Evolutionary conservation across 2,329 filamentous ascomycete species (phyloP), one percentile per base, ranked within the genome.

Genomic region (Phoma sp.): DNA sequence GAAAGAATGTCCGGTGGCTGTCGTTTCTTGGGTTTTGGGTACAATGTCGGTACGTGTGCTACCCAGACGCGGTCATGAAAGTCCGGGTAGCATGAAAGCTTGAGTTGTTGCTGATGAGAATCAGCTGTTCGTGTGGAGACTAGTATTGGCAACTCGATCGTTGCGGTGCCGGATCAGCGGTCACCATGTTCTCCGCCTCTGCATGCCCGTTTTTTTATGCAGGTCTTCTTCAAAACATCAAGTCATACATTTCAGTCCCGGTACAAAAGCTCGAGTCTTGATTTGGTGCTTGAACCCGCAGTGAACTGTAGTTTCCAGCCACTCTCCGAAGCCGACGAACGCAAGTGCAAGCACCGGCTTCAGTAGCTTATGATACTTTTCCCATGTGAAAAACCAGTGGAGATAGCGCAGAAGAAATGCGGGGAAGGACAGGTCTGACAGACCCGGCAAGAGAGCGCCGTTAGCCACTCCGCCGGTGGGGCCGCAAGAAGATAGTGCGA

Each of bases 401-500:
- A 21, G 15, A 10, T 22, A 24, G 12, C 19, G 22, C 7, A 15
- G 15, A 2, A n/a, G 4, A 3, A n/a, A 3, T 21, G 31, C 4
- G 22, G 38, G 3, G 15, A 13, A 5, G 12, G 4, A 7, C 2
- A 9, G 39, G 4, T n/a, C 2, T 36, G n/a, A 6, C 6, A 4
- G 8, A 15, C n/a, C 35, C 41, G 35, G 41, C 33, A 33, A 15
- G 40, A 29, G 27, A 10, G 29, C 35, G 35, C 40, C 49, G 27
- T 35, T 39, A 45, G 49, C 49, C 41, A 46, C 43, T 4, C 37
- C 43, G 50, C 22, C 21, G 7, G 1, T 29, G 4, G 21, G 29
- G n/a, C 21, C 50, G 50, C 43, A 52, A 35, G 21, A 45, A 45
- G 35, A 51, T 45, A 45, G 41, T 51, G 41, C 49, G 41, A 29